Conservation (phyloP, 2,329 filamentous ascomycete species). For the Neonectria ditissima region DNA sequence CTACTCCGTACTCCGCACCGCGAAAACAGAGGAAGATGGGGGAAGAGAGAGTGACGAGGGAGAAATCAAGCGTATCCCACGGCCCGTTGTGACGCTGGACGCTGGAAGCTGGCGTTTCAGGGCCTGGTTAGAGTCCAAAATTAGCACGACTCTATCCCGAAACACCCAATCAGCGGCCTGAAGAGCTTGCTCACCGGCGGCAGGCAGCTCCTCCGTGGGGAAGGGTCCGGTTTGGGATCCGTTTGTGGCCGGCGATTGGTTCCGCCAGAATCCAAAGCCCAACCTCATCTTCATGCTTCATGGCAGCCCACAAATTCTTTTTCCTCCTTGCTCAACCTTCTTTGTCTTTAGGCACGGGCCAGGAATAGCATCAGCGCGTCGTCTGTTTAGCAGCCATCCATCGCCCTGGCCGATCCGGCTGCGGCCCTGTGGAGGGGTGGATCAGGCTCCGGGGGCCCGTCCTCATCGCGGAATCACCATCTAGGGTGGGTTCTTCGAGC, state of each 20-base stretch:
- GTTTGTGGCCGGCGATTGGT: slow-evolving; percentile 41
- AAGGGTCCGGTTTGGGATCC: slow-evolving; percentile 42
- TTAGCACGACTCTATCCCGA: slow-evolving; percentile 49
- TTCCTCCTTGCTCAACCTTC: background rate
- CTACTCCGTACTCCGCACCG: too few relatives aligned
- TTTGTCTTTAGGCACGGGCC: slow-evolving; percentile 23
- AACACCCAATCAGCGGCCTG: slow-evolving; percentile 50
- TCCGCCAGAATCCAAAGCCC: slow-evolving; percentile 31
- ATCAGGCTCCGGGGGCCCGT: slow-evolving; percentile 28
- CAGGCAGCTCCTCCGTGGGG: slow-evolving; percentile 33
- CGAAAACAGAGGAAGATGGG: slow-evolving; percentile 6
- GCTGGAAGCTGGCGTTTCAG: slow-evolving; percentile 46
- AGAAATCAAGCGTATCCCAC: slow-evolving; percentile 23
- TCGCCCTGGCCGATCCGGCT: slow-evolving; percentile 35
- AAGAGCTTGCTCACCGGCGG: slow-evolving; percentile 46
- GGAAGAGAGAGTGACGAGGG: slow-evolving; percentile 1
- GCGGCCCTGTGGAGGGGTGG: slow-evolving; percentile 31
- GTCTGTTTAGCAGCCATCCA: slow-evolving; percentile 19
- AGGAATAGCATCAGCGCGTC: slow-evolving; percentile 38
- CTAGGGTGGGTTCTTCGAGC: slow-evolving; percentile 25
- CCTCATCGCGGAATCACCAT: slow-evolving; percentile 29
- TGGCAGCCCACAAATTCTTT: slow-evolving; percentile 23
- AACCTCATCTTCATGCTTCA: slow-evolving; percentile 41
- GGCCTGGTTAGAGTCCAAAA: slow-evolving; percentile 46
- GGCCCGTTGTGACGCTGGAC: slow-evolving; percentile 41